Conservation (phyloP, 2,329 filamentous ascomycete species). For the Raffaelea albimanens region DNA sequence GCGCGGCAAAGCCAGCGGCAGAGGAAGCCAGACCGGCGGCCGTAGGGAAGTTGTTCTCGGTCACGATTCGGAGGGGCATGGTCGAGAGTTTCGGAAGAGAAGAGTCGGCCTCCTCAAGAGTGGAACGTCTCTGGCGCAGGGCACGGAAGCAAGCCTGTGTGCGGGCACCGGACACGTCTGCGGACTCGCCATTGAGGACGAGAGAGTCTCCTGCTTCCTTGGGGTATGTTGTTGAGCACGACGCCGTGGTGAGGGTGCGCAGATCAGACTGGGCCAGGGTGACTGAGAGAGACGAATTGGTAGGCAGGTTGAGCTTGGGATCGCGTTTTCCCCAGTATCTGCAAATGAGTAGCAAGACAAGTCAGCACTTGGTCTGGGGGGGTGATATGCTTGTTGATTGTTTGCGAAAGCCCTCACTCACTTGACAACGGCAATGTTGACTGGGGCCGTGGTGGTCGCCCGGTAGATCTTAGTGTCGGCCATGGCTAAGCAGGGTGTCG, state of each 20-base stretch:
- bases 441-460: slow-evolving; percentile 90
- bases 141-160: slow-evolving; percentile 93
- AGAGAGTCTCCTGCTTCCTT: slow-evolving; percentile 54
- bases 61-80: slow-evolving; percentile 75
- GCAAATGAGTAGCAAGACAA: not conserved
- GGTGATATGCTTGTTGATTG: too few relatives aligned
- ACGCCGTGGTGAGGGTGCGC: slow-evolving; percentile 90
- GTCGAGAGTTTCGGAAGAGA: slow-evolving; percentile 74
- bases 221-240: slow-evolving; percentile 66
- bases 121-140: slow-evolving; percentile 66
- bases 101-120: slow-evolving; percentile 62
- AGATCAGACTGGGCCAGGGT: slow-evolving; percentile 91
- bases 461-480: slow-evolving; percentile 59
- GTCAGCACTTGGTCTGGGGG: slow-evolving; percentile 3
- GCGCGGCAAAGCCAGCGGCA: slow-evolving; percentile 58
- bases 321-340: slow-evolving; percentile 96
- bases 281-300: slow-evolving; percentile 94
- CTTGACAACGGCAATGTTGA: slow-evolving; percentile 99
- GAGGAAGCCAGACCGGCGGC: slow-evolving; percentile 78
- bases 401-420: slow-evolving; percentile 27
- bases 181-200: slow-evolving; percentile 70
- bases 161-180: slow-evolving; percentile 78
- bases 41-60: slow-evolving; percentile 98
- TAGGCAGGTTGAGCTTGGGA: slow-evolving; percentile 85
- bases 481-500: slow-evolving; percentile 5